phyloP scores from a whole-genome alignment of 148 eudicot genomes.

The Tetragonia tetragonoides region DNA sequence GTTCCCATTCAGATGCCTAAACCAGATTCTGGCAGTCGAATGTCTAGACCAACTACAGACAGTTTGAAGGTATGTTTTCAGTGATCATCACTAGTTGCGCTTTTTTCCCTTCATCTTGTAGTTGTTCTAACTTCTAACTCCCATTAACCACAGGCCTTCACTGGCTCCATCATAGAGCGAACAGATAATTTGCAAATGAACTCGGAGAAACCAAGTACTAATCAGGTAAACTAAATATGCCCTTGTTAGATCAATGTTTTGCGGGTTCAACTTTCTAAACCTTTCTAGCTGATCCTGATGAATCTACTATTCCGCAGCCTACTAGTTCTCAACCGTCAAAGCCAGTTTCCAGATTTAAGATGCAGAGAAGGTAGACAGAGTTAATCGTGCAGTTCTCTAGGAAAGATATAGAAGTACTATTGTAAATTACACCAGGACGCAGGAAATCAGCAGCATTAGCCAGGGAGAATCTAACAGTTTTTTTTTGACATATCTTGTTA shows the following conservation, averaged over 20 bases:
- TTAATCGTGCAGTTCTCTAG: slow-evolving; percentile 1
- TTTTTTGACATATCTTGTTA: too few species aligned
- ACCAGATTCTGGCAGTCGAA: slow-evolving; percentile 24
- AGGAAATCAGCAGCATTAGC: too few species aligned
- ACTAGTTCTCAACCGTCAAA: slow-evolving; percentile 42
- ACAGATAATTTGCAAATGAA: slow-evolving; percentile 42
- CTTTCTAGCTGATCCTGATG: background rate
- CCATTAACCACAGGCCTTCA: slow-evolving; percentile 55
- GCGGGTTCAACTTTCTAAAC: background rate
- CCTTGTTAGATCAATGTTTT: background rate
- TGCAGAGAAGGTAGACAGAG: slow-evolving; percentile 53
- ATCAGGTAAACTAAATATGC: slow-evolving; percentile 31
- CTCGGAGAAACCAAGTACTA: slow-evolving; percentile 27
- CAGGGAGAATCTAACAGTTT: too few species aligned
- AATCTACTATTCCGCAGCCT: slow-evolving; percentile 30
- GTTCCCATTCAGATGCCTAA: slow-evolving; percentile 20
- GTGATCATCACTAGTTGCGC: background rate
- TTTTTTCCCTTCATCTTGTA: background rate
- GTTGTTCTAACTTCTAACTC: slow-evolving; percentile 12
- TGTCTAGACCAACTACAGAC: slow-evolving; percentile 22
- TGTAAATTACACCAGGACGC: slow-evolving; percentile 6
- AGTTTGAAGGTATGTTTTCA: slow-evolving; percentile 38
- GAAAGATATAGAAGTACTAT: background rate
- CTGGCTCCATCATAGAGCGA: slow-evolving; percentile 72
- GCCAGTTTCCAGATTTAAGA: slow-evolving; percentile 81